phyloP scores from a whole-genome alignment of 73 alveolate species.

The Paramecium sonneborni region DNA sequence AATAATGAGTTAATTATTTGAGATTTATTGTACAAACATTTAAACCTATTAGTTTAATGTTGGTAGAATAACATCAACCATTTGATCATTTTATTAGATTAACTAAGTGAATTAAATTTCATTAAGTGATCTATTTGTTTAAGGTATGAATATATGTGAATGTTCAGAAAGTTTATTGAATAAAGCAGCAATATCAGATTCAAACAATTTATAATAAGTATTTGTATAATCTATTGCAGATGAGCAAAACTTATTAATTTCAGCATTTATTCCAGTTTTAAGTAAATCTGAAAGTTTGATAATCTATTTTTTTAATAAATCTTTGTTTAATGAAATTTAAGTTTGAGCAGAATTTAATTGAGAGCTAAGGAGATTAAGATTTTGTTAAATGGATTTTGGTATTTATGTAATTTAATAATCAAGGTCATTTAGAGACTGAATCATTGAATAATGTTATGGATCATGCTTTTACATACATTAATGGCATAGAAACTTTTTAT shows the following conservation, averaged over 20 bases:
- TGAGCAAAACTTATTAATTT: not conserved
- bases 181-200: not conserved
- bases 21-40: not conserved
- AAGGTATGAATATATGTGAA: not conserved
- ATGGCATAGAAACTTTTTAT: not conserved
- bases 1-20: not conserved
- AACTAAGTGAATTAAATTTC: not conserved
- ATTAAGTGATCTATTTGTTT: not conserved
- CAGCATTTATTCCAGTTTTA: not conserved
- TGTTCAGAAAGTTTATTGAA: not conserved
- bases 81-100: not conserved
- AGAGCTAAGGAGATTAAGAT: not conserved
- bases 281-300: constrained; percentile 1
- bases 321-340: not conserved
- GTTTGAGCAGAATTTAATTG: not conserved
- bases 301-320: not conserved
- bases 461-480: constrained; percentile 15
- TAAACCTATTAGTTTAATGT: not conserved
- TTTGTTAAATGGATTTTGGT: not conserved
- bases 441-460: constrained; percentile 9
- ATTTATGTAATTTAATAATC: constrained; percentile 7
- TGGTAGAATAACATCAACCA: not conserved
- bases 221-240: constrained; percentile 18
- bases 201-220: constrained; percentile 12
- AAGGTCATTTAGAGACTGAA: not conserved